These are phyloP conservation scores for Escallonia herrerae DNA, from an alignment of 129 eudicot species.

Conservation along the genomic window DNA sequence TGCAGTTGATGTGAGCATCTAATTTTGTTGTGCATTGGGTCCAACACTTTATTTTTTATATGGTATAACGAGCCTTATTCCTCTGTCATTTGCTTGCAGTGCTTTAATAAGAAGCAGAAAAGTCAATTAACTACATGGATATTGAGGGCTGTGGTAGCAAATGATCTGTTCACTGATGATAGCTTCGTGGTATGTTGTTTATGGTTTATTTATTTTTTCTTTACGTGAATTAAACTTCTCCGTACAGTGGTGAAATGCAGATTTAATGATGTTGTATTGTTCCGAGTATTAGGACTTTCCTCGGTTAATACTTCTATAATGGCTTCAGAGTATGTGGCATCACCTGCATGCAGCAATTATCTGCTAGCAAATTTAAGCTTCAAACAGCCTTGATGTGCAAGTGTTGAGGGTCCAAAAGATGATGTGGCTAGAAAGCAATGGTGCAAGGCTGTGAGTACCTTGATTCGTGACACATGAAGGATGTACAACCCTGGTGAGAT, in stretches of 20 bases:
- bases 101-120: slow-evolving; percentile 54
- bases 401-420: too few species aligned
- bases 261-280: background rate
- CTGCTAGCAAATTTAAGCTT: too few species aligned
- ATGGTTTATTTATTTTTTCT: background rate
- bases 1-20: slow-evolving; percentile 48
- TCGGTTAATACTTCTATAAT: background rate
- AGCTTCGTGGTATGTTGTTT: slow-evolving; percentile 78
- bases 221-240: background rate
- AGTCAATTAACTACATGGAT: slow-evolving; percentile 58
- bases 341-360: background rate
- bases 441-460: too few species aligned
- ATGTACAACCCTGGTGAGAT: too few species aligned
- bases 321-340: background rate
- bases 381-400: too few species aligned
- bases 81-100: slow-evolving; percentile 35
- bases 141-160: slow-evolving; percentile 74
- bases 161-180: slow-evolving; percentile 94
- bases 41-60: slow-evolving; percentile 6
- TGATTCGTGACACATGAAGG: too few species aligned
- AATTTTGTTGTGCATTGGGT: background rate
- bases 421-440: too few species aligned
- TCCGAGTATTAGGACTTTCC: background rate
- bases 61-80: background rate
- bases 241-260: background rate